Evolutionary conservation across 257 asterid species (phyloP).

Genomic region (Solanum phureja): DNA sequence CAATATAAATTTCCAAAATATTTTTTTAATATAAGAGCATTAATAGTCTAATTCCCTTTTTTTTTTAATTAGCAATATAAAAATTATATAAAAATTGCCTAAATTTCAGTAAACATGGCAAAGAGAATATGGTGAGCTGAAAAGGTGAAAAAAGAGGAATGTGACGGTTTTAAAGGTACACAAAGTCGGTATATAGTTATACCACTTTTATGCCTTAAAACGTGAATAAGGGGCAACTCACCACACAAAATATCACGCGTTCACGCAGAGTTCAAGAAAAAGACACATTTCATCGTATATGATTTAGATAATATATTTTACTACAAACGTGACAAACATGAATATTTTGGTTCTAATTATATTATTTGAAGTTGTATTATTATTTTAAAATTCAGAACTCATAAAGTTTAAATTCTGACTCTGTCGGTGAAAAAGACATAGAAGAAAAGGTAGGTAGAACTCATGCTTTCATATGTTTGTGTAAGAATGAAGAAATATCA

Average conservation of each 20-base stretch:
- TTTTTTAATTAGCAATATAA: neutral
- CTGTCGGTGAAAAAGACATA: fast-evolving
- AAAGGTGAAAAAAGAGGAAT: neutral
- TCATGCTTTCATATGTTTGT: neutral
- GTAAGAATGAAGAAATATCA: neutral
- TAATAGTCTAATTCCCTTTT: neutral
- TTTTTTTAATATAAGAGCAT: neutral
- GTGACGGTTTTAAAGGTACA: neutral
- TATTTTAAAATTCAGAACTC: fast-evolving
- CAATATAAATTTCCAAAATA: neutral
- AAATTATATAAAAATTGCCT: neutral
- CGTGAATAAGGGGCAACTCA: neutral
- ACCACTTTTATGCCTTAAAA: neutral
- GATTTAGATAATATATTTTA: fast-evolving
- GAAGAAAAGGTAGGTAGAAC: neutral
- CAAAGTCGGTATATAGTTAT: neutral
- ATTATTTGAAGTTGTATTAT: neutral
- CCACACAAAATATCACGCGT: neutral
- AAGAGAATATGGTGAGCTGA: neutral
- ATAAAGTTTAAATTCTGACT: neutral
- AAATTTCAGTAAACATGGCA: neutral
- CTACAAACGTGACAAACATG: fast-evolving
- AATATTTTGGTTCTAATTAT: neutral
- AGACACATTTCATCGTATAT: neutral
- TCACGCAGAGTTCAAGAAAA: neutral